phyloP scores from a whole-genome alignment of 1,284 basidiomycete species.

The Ceratobasidium sp. region DNA sequence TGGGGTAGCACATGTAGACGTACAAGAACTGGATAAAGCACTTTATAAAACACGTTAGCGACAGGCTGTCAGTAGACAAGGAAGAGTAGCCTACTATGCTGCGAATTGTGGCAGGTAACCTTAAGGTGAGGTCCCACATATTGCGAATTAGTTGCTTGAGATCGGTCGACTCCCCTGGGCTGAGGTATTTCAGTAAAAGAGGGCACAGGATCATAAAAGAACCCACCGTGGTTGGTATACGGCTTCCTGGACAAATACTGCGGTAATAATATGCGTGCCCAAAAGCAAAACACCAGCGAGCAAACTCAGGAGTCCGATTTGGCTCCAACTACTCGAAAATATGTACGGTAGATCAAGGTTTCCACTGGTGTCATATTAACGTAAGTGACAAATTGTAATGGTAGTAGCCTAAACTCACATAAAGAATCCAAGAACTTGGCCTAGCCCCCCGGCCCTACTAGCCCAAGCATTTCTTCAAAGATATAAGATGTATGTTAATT shows the following conservation, averaged over 20 bases:
- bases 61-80: slow-evolving; percentile 13
- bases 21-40: slow-evolving; percentile 88
- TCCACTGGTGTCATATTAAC: slow-evolving; percentile 54
- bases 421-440: slow-evolving; percentile 86
- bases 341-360: slow-evolving; percentile 74
- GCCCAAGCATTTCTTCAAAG: slow-evolving; percentile 84
- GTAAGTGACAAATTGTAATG: not conserved
- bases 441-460: slow-evolving; percentile 85
- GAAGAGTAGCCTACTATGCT: slow-evolving; percentile 38
- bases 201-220: slow-evolving; percentile 47
- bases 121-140: slow-evolving; percentile 16
- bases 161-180: slow-evolving; percentile 34
- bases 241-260: slow-evolving; percentile 70
- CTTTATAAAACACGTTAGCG: slow-evolving; percentile 53
- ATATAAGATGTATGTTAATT: not conserved
- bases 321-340: slow-evolving; percentile 79
- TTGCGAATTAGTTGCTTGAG: slow-evolving; percentile 25
- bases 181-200: not conserved
- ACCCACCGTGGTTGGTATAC: slow-evolving; percentile 54
- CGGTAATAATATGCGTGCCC: slow-evolving; percentile 53
- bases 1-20: slow-evolving; percentile 51
- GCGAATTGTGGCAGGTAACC: slow-evolving; percentile 39
- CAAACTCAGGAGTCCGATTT: slow-evolving; percentile 76
- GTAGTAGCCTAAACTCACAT: slow-evolving; percentile 51
- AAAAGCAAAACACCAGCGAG: slow-evolving; percentile 60